Percentiles rank a stretch among this genome's conserved stretches.
Conservation (phyloP, 257 asterid species). For the Cynanchum wilfordii region DNA sequence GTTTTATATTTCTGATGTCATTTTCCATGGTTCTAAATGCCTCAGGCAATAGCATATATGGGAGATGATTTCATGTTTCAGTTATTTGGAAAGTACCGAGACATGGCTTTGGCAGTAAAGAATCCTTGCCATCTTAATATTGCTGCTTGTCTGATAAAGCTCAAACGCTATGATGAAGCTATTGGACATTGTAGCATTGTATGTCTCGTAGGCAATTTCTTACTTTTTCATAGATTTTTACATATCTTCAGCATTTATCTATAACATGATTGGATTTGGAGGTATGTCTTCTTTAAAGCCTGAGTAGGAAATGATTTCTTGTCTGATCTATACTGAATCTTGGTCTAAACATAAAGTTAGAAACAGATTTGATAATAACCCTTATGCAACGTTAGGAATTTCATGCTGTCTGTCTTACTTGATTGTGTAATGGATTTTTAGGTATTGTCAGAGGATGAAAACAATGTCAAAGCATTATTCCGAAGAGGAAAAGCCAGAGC, state of each 20-base stretch:
- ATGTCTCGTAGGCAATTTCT: conserved; percentile 22
- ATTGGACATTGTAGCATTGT: conserved; percentile 88
- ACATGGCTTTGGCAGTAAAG: conserved; percentile 96
- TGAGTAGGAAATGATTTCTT: not conserved
- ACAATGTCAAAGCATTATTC: conserved; percentile 78
- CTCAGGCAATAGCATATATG: conserved; percentile 90
- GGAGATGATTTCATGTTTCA: conserved; percentile 99
- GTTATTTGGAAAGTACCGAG: conserved; percentile 85
- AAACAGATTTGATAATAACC: not conserved
- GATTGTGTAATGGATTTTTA: conserved; percentile 22
- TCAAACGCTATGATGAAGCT: conserved; percentile 84
- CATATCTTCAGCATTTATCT: not conserved
- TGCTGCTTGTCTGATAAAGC: conserved; percentile 91
- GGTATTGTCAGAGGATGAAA: conserved; percentile 86
- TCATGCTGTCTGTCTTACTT: not conserved
- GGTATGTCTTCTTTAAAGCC: not conserved
- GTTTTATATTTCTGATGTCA: conserved; percentile 2
- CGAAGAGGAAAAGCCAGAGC: conserved; percentile 94
- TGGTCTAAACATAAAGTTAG: not conserved
- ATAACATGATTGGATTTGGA: not conserved
- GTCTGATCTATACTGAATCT: not conserved
- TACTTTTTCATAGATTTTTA: not conserved
- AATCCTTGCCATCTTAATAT: conserved; percentile 95
- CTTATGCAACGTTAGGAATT: not conserved
- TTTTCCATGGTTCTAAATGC: conserved; percentile 9